Evolutionary conservation across 1,284 basidiomycete species (phyloP), one percentile per base, ranked within the genome.

Genomic region (Apiotrichum sp.): DNA sequence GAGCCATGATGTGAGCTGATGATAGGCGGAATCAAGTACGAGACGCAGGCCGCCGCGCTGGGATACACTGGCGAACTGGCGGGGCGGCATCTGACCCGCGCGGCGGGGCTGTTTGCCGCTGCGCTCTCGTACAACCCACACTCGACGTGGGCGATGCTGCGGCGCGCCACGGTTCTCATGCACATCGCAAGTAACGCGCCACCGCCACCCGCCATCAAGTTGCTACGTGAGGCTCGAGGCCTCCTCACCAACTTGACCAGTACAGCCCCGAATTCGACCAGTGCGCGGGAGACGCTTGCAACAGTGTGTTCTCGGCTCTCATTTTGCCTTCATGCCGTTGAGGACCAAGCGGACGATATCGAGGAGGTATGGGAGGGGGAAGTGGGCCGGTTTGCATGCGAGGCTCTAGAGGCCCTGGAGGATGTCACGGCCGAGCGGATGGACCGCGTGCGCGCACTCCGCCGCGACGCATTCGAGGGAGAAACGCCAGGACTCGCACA

Each of bases 401-500:
- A 71, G 47, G 68, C 74, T 2, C 58, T 76, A 52, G 56, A 62
- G 22, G 41, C 60, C 2, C 50, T 70, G 38, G 74, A 76, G 50
- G 73, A 74, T 22, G 69, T 73, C 16, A 73, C 72, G 1, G 67
- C 60, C n/a, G 68, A 69, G 51, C 64, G 66, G 38, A 72, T 75
- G 68, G 72, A 73, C 55, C 62, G 63, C 41, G 68, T 68, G 59
- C 56, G 65, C 34, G 47, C 46, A 3, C 54, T 68, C 50, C 38
- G 41, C 16, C 56, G 61, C 29, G 60, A 65, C 16, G 62, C 65
- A 16, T 67, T 71, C 34, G 65, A 67, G 5, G 57, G 62, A 22
- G 56, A 67, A 39, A 57, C 67, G 6, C 72, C 72, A 0, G 60
- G 63, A 0, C 67, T 73, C 54, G 72, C 72, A 0, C 67, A 72